phyloP scores from a whole-genome alignment of 176 grass and related monocot genomes.

The Melocanna baccifera region DNA sequence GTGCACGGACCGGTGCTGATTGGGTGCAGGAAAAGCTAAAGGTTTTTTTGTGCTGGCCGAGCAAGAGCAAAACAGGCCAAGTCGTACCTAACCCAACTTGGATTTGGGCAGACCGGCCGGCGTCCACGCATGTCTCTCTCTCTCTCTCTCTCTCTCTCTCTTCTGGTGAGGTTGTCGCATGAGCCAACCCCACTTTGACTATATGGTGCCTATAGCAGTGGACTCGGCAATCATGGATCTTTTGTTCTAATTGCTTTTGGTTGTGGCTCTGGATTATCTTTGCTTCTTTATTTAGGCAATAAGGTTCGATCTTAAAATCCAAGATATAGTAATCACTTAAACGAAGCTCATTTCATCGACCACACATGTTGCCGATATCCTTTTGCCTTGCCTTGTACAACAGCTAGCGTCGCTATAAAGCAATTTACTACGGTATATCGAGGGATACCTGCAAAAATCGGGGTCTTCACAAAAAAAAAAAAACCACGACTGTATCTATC shows the following conservation, averaged over 20 bases:
- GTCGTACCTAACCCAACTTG: constrained; percentile 32
- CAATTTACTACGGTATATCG: too few species aligned
- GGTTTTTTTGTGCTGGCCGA: background rate
- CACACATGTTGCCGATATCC: too few species aligned
- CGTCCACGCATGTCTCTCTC: background rate
- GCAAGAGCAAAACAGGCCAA: background rate
- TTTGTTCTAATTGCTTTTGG: background rate
- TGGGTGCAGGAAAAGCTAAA: background rate
- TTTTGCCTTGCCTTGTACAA: too few species aligned
- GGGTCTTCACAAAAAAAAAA: background rate
- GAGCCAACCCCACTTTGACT: constrained; percentile 22
- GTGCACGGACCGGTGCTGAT: background rate
- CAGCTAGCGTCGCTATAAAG: too few species aligned
- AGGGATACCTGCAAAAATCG: background rate
- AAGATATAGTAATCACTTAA: background rate
- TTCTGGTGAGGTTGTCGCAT: background rate
- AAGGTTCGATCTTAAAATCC: background rate
- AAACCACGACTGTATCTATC: background rate
- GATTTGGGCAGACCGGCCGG: constrained; percentile 11
- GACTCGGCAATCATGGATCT: constrained; percentile 18
- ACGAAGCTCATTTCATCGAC: too few species aligned
- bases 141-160: background rate
- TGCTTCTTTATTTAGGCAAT: background rate
- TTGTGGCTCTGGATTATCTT: background rate
- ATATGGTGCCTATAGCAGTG: background rate